A percentile compares a stretch with the other conserved stretches of the same genome.
These are phyloP conservation scores for Coniochaeta ligniaria DNA, from an alignment of 2,329 filamentous ascomycete species.

Conservation along the genomic window DNA sequence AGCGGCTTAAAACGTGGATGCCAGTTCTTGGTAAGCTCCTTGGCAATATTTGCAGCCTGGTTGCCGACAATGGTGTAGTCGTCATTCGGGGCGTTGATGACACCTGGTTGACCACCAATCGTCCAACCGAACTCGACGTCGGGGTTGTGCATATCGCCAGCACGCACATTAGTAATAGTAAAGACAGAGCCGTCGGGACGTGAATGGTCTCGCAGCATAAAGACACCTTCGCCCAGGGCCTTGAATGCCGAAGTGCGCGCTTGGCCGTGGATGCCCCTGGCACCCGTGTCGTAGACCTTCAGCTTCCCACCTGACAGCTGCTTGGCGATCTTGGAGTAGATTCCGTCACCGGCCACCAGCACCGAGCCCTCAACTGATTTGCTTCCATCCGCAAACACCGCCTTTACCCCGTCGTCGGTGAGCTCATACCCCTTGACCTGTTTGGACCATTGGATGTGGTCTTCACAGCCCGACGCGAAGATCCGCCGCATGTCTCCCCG, in stretches of 20 bases:
- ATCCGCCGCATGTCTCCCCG: constrained; percentile 55
- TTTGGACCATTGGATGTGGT: constrained; percentile 45
- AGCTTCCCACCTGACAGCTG: constrained; percentile 51
- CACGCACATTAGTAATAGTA: constrained; percentile 57
- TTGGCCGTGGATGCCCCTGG: constrained; percentile 58
- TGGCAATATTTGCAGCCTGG: constrained; percentile 50
- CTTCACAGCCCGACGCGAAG: constrained; percentile 50
- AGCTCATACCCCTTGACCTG: constrained; percentile 53
- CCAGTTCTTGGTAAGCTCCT: constrained; percentile 45
- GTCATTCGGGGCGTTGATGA: constrained; percentile 50
- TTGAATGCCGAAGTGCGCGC: constrained; percentile 56
- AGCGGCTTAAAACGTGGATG: constrained; percentile 46
- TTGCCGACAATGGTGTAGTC: constrained; percentile 51
- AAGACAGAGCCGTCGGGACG: constrained; percentile 39
- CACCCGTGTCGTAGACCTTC: constrained; percentile 57
- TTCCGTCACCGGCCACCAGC: constrained; percentile 55
- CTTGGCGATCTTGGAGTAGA: constrained; percentile 51
- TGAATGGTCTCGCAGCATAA: constrained; percentile 40
- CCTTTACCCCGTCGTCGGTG: constrained; percentile 44
- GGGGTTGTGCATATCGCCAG: constrained; percentile 52
- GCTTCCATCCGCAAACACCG: constrained; percentile 52
- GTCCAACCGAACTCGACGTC: constrained; percentile 56
- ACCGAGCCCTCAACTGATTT: constrained; percentile 51
- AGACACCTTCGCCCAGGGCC: constrained; percentile 56
- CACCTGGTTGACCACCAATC: constrained; percentile 49